Evolutionary conservation across 192 early-diverging fungal species (phyloP), one percentile per base, ranked within the genome.

Genomic region (Rhizophlyctis rosea): DNA sequence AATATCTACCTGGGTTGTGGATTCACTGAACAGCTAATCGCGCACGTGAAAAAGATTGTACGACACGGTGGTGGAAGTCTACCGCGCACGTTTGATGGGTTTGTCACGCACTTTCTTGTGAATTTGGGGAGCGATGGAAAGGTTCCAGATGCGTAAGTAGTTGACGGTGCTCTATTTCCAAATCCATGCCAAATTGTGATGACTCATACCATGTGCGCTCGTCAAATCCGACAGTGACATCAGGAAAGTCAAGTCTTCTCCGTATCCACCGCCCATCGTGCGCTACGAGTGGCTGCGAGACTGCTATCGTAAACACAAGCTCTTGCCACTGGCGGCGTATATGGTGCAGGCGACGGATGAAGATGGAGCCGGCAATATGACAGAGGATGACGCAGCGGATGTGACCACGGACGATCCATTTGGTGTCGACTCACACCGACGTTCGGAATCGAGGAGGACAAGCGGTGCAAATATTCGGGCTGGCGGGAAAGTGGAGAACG

Each of bases 91-190:
- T 62, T 50, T 47, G 65, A 64, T 52, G 39, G 36, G 18, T 58
- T 62, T 39, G 63, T 66, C 0, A 73, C 71, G 5, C 71, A 73
- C 48, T 64, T 60, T 28, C 33, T 73, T 28, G 31, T 59, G 7
- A 2, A n/a, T n/a, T 18, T 44, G 39, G 39, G 18, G n/a, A n/a
- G n/a, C n/a, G n/a, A n/a, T n/a, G n/a, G n/a, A n/a, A n/a, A n/a
- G n/a, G n/a, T n/a, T n/a, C n/a, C n/a, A n/a, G n/a, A n/a, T n/a
- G n/a, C n/a, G n/a, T n/a, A n/a, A n/a, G n/a, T n/a, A n/a, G n/a
- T n/a, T n/a, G n/a, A n/a, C n/a, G n/a, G n/a, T n/a, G n/a, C n/a
- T n/a, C n/a, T n/a, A n/a, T n/a, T n/a, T n/a, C n/a, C n/a, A n/a
- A n/a, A n/a, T n/a, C n/a, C n/a, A n/a, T n/a, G n/a, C n/a, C n/a